Conservation (phyloP, 768 basidiomycete genomes). For the Boletellus ananas region DNA sequence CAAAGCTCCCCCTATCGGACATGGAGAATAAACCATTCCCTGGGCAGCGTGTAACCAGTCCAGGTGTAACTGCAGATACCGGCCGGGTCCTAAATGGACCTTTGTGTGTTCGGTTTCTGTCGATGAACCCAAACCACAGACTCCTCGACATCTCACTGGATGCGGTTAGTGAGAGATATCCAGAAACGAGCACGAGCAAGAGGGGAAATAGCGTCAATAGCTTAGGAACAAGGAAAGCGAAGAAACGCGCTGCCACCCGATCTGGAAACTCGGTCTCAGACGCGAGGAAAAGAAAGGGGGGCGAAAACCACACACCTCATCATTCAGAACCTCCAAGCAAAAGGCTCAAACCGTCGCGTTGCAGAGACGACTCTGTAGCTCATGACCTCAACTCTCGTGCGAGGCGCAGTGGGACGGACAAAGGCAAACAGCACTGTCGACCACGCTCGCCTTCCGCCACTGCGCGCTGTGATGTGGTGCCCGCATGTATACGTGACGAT, state of each 20-base stretch:
- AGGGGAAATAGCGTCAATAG: not conserved
- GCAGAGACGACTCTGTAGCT: not conserved
- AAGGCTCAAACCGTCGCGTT: constrained; percentile 14
- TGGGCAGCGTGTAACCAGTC: constrained; percentile 1
- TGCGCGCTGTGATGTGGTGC: constrained; percentile 1
- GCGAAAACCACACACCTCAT: not conserved
- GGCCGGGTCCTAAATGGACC: not conserved
- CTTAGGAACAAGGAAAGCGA: constrained; percentile 1
- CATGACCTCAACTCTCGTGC: not conserved
- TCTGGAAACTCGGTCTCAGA: not conserved
- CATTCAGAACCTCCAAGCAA: constrained; percentile 18
- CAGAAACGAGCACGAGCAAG: constrained; percentile 7
- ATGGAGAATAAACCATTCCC: constrained; percentile 18
- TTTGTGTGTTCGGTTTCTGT: not conserved
- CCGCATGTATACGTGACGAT: constrained; percentile 1
- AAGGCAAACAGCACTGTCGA: constrained; percentile 2
- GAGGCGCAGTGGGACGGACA: not conserved
- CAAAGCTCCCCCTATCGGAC: constrained; percentile 20
- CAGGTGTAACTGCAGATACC: not conserved
- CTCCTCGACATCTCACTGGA: not conserved
- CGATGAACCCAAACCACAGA: not conserved
- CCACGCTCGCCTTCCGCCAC: constrained; percentile 7
- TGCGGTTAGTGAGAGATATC: not conserved
- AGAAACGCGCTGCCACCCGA: constrained; percentile 5
- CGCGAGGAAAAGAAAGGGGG: not conserved